A percentile compares a stretch with the other conserved stretches of the same genome.
These are phyloP conservation scores for Barnettozyma wickerhamii DNA, from an alignment of 805 yeast genomes.

Conservation along the genomic window DNA sequence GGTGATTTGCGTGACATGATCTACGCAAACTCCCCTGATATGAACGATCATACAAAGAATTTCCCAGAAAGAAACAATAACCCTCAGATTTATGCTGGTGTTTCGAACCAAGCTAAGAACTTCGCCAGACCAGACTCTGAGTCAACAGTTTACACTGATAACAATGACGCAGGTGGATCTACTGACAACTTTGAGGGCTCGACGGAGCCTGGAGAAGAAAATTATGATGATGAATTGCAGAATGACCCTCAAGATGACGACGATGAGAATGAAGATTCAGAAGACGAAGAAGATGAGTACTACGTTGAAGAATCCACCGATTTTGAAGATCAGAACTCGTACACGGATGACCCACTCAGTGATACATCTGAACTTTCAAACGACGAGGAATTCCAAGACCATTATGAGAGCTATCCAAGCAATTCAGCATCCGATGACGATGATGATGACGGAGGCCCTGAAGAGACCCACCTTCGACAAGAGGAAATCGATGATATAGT, in stretches of 20 bases:
- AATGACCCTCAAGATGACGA: not conserved
- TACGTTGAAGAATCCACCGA: not conserved
- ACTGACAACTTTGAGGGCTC: not conserved
- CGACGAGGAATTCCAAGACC: not conserved
- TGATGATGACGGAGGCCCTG: not conserved
- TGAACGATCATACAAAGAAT: not conserved
- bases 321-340: no score
- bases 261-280: not conserved
- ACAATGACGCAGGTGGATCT: not conserved
- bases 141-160: not conserved
- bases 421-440: no score
- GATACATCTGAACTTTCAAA: not conserved
- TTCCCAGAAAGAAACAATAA: not conserved
- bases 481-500: not conserved
- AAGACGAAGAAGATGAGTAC: constrained; percentile 1
- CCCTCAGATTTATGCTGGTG: not conserved
- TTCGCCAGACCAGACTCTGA: not conserved
- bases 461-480: not conserved
- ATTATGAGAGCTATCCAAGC: no score
- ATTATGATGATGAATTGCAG: not conserved
- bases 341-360: no score
- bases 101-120: not conserved
- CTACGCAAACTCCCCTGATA: constrained; percentile 10
- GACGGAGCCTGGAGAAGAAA: not conserved
- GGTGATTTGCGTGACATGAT: constrained; percentile 14